Evolutionary conservation across 805 yeast genomes (phyloP).

Genomic region (Yarrowia sp.): DNA sequence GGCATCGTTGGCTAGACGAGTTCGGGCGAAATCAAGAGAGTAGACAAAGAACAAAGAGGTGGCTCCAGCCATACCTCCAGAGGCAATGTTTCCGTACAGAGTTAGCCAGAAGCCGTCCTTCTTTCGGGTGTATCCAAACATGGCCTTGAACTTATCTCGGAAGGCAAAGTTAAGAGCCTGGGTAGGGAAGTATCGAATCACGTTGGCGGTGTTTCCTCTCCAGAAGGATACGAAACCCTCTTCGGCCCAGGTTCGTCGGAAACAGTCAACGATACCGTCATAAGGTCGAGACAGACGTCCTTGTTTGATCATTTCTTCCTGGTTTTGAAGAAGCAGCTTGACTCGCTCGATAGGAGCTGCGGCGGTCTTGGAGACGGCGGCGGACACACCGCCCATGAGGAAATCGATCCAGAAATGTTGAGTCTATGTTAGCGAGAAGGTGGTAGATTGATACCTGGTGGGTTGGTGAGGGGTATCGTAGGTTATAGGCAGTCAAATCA

Average conservation of each 20-base stretch:
- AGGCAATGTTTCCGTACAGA: constrained; percentile 89
- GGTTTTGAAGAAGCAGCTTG: constrained; percentile 93
- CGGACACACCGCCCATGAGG: constrained; percentile 94
- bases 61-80: constrained; percentile 99
- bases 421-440: not conserved
- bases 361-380: constrained; percentile 97
- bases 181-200: constrained; percentile 98
- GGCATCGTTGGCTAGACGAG: constrained; percentile 92
- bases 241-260: constrained; percentile 88
- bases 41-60: constrained; percentile 86
- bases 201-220: constrained; percentile 99
- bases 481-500: too few species aligned
- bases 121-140: constrained; percentile 96
- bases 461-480: too few species aligned
- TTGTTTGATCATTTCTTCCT: constrained; percentile 97
- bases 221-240: constrained; percentile 94
- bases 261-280: constrained; percentile 90
- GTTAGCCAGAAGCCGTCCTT: constrained; percentile 92
- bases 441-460: too few species aligned
- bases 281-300: constrained; percentile 86
- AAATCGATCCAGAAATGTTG: constrained; percentile 37
- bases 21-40: constrained; percentile 97
- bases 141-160: constrained; percentile 93
- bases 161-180: constrained; percentile 98
- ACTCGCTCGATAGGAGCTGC: constrained; percentile 98